Evolutionary conservation across 352 stramenopile species (phyloP), one percentile per base, ranked within the genome.

Genomic region (Plasmopara viticola): DNA sequence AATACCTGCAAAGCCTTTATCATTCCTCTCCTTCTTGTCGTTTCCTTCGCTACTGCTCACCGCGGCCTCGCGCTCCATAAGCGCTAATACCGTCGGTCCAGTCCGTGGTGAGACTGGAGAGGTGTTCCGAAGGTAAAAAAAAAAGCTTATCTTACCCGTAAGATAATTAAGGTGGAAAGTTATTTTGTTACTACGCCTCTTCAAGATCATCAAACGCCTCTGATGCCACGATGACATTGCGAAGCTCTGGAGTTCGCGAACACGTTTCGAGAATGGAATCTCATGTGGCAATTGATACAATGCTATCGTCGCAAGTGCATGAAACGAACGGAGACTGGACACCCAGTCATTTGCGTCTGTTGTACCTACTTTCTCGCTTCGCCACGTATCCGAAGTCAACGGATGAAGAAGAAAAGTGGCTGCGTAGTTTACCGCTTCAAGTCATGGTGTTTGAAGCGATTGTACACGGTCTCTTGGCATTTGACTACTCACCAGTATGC

Each of bases 381-480:
- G 92, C 95, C 34, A 92, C 87, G 56, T 88, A 86, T 57, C 92
- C 93, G 2, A 80, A 60, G 39, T 76, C 82, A 29, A 84, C 74
- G 13, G 89, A 97, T 38, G 82, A 96, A 53, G 93, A 96, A 35
- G 94, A 98, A 62, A 82, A 95, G 58, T 99, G 95, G 95, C 70
- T 99, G 29, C 84, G 94, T 17, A 98, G 97, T 64, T 81, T 96
- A 28, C 90, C 96, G 20, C 60, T 99, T 46, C 83, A 97, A 38
- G 95, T 99, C 48, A 79, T 99, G 35, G 84, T 98, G 30, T 99
- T 98, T 71, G 95, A 98, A 49, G 95, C 90, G 4, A 97, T 98
- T 48, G 90, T 98, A 25, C 70, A 87, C 41, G 78, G 93, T 40
- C 80, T 98, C 0, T 54, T 99, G 18, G 87, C 98, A 59, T 98